These are phyloP conservation scores for Cruciata laevipes DNA, from an alignment of 257 asterid species.

Conservation along the genomic window DNA sequence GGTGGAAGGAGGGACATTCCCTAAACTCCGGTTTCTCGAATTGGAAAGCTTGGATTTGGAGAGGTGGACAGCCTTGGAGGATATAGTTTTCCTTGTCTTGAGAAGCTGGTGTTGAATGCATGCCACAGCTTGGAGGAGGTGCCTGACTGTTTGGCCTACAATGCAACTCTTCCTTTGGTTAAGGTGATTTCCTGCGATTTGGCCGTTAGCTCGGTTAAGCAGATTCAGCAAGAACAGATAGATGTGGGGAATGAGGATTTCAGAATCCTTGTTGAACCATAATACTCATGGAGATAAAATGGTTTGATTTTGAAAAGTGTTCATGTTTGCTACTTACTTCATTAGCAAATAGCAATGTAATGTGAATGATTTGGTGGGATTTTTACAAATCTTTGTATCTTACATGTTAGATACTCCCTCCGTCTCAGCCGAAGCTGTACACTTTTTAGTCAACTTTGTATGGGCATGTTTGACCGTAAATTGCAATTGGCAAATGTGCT, in stretches of 20 bases:
- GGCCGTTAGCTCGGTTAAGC: neutral
- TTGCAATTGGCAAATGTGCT: too few species aligned
- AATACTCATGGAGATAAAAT: neutral
- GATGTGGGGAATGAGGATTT: neutral
- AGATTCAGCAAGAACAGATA: neutral
- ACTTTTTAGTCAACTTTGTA: too few species aligned
- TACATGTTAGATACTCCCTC: too few species aligned
- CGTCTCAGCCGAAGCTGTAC: too few species aligned
- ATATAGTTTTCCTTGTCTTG: neutral
- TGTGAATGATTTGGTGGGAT: too few species aligned
- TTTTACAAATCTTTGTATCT: too few species aligned
- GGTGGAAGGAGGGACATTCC: neutral
- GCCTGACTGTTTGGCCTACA: neutral
- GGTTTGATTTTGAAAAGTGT: too few species aligned
- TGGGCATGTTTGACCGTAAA: too few species aligned
- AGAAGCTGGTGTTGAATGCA: constrained; percentile 4
- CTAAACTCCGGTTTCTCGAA: constrained; percentile 3
- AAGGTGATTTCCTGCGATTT: neutral
- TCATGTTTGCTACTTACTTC: too few species aligned
- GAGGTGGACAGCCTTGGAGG: neutral
- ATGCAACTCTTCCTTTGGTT: neutral
- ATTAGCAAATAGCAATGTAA: too few species aligned
- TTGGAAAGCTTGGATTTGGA: neutral
- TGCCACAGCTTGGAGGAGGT: neutral
- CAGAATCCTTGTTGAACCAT: neutral